Evolutionary conservation across 371 early-diverging fungal genomes (phyloP).

Genomic region (Mortierella sp.): DNA sequence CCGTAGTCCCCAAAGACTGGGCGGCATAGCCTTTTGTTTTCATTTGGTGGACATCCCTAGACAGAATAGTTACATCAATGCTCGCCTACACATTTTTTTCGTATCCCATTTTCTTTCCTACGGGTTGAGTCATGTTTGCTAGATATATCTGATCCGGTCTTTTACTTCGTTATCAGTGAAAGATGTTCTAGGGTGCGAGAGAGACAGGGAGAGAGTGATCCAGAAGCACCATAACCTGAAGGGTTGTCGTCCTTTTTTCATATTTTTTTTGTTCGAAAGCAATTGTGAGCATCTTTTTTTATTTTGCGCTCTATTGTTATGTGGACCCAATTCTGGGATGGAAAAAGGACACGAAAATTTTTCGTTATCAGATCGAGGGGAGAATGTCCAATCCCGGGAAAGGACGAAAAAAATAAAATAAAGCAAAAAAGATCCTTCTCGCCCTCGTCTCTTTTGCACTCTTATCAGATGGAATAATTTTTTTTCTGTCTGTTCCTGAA

Average conservation of each 20-base stretch:
- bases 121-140: no score
- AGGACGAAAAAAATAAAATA: background rate
- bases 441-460: background rate
- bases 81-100: background rate
- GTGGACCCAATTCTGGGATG: slow-evolving; percentile 4
- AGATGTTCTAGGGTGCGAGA: no score
- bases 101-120: background rate
- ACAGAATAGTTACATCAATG: no score
- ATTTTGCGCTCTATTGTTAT: background rate
- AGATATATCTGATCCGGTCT: no score
- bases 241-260: background rate
- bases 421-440: background rate
- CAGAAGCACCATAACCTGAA: background rate
- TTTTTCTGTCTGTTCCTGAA: background rate
- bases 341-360: background rate
- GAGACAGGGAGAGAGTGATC: background rate
- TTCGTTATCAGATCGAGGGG: slow-evolving; percentile 7
- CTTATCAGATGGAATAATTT: slow-evolving; percentile 4
- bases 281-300: background rate
- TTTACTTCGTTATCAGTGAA: no score
- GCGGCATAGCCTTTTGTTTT: background rate
- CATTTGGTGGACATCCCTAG: background rate
- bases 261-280: background rate
- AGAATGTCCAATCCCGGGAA: background rate
- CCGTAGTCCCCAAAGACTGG: background rate